These are phyloP conservation scores for Trichoderma aggressivum DNA, from an alignment of 2,329 filamentous ascomycete genomes.

Conservation along the genomic window DNA sequence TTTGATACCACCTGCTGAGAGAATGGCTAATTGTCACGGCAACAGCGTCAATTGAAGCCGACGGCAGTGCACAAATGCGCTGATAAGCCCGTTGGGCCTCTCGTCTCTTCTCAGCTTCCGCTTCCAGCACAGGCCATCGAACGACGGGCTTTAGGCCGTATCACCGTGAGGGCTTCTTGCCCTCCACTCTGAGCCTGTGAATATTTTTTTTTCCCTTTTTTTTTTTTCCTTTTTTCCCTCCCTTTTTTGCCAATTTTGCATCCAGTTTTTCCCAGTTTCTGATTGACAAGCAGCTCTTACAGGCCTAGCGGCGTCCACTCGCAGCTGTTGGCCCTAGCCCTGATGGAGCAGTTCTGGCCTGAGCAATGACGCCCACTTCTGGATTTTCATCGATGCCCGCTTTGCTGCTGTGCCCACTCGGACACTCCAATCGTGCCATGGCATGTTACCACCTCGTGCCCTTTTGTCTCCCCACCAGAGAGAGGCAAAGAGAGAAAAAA, in stretches of 20 bases:
- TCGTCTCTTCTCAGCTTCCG: conserved; percentile 2
- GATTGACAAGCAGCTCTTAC: not conserved
- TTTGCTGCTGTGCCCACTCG: not conserved
- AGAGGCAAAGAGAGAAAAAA: not conserved
- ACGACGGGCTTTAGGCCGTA: conserved; percentile 9
- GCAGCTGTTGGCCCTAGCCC: not conserved
- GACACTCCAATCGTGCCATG: not conserved
- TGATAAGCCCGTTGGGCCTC: not conserved
- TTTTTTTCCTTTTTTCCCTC: too few relatives aligned
- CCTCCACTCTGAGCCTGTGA: conserved; percentile 7
- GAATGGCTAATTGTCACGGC: not conserved
- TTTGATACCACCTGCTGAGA: not conserved
- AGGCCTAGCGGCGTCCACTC: not conserved
- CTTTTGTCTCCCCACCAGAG: not conserved
- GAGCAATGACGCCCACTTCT: not conserved
- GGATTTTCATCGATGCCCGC: not conserved
- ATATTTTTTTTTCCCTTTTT: not conserved
- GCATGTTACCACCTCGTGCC: not conserved
- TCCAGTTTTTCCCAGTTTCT: not conserved
- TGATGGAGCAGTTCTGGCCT: conserved; percentile 4
- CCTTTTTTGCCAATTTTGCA: not conserved
- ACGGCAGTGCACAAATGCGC: not conserved
- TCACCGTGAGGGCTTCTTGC: conserved; percentile 18
- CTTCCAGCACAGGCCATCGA: conserved; percentile 8
- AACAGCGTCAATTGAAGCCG: not conserved